Evolutionary conservation across 371 early-diverging fungal species (phyloP).

Genomic region (Apophysomyces ossiformis): DNA sequence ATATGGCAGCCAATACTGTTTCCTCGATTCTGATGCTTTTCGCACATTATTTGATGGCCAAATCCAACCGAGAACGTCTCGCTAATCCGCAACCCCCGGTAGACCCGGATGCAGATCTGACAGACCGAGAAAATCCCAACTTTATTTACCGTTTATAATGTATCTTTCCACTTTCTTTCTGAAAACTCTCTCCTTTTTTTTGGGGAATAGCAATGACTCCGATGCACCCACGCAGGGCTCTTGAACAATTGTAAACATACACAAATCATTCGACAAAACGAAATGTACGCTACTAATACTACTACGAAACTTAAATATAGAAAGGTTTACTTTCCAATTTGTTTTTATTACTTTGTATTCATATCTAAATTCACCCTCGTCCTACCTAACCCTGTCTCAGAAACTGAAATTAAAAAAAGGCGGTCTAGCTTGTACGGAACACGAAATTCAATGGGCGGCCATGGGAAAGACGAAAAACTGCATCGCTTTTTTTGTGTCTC

Average conservation of each 20-base stretch:
- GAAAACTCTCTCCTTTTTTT: background rate
- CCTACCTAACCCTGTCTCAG: too few relatives aligned
- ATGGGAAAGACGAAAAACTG: too few relatives aligned
- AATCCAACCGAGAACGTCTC: slow-evolving; percentile 19
- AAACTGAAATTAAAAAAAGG: too few relatives aligned
- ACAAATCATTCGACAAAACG: too few relatives aligned
- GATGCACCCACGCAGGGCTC: background rate
- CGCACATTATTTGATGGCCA: slow-evolving; percentile 29
- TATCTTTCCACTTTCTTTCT: background rate
- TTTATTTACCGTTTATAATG: slow-evolving; percentile 30
- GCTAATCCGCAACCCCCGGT: slow-evolving; percentile 5
- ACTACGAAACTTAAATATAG: too few relatives aligned
- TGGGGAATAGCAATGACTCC: background rate
- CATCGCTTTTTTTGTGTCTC: too few relatives aligned
- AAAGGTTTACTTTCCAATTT: too few relatives aligned
- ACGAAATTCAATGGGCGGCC: too few relatives aligned
- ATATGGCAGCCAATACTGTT: slow-evolving; percentile 27
- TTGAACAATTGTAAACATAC: background rate
- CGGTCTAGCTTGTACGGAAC: too few relatives aligned
- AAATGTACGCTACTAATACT: too few relatives aligned
- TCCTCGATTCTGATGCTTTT: slow-evolving; percentile 23
- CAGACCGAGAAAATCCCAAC: slow-evolving; percentile 30
- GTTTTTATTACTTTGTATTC: too few relatives aligned
- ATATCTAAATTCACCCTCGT: too few relatives aligned
- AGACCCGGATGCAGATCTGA: slow-evolving; percentile 17